Evolutionary conservation across 129 eudicot species (phyloP), one percentile per base, ranked within the genome.

Genomic region (Ambrosia artemisiifolia): DNA sequence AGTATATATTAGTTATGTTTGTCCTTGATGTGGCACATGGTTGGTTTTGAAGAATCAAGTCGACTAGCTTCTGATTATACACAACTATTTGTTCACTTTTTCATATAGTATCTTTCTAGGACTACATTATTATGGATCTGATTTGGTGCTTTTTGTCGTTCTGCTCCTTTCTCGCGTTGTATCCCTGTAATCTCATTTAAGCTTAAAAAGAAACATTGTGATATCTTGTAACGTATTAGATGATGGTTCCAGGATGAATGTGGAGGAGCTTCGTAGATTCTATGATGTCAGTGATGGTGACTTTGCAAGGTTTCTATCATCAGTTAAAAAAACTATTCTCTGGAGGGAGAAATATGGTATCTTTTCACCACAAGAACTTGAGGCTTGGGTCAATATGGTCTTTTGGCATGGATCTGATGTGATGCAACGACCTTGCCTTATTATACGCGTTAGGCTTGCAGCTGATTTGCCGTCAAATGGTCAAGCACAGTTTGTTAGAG

Each of bases 351-450:
- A 70, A 62, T 90, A 75, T 74, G 76, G 44, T 33, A 76, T 90
- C 57, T 30, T 87, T 51, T 81, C 93, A 47, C 67, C 74, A 36
- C 80, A 87, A 83, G 93, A 90, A 72, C 96, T 90, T 33, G 76
- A 84, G 63, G 80, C 59, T 35, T 90, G 96, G 96, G 85, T 63
- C 50, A 69, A 79, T 28, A 72, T 84, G 48, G 81, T 89, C 65
- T 84, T 81, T 80, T 89, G 96, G 92, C 92, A 83, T 81, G 87
- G 88, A 32, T 63, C 47, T 74, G 91, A 88, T 79, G 65, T 35
- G 38, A 78, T 73, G 80, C 76, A 47, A 56, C 80, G 82, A 43
- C 91, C 83, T 51, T 83, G 87, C 81, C 91, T 88, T 70, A 63
- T 88, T 51, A 64, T 88, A 12, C 87, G 89, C 24, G 79, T 83